Conservation (phyloP, 768 basidiomycete species). For the Sistotremastrum niveocremeum region DNA sequence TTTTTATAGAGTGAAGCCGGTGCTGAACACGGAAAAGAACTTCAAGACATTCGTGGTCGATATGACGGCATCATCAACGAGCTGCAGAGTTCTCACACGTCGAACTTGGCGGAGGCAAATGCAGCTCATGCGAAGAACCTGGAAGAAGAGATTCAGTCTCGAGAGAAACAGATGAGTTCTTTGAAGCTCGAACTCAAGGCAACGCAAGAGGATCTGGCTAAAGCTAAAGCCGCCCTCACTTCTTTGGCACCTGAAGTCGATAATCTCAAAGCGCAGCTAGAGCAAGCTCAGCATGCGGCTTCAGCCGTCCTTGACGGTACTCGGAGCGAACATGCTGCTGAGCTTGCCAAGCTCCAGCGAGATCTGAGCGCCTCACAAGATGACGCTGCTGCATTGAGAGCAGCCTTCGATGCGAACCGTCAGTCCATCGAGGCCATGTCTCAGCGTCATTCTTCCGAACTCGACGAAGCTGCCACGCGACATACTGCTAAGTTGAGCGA, state of each 20-base stretch:
- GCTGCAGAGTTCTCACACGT: conserved; percentile 47
- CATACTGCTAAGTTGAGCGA: conserved; percentile 61
- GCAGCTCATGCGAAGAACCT: conserved; percentile 49
- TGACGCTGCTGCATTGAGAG: conserved; percentile 50
- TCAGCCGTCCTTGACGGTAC: conserved; percentile 18
- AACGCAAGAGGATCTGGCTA: conserved; percentile 69
- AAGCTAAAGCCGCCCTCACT: conserved; percentile 51
- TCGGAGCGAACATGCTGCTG: conserved; percentile 36
- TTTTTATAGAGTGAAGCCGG: conserved; percentile 51
- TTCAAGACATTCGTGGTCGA: conserved; percentile 53
- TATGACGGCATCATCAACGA: conserved; percentile 58
- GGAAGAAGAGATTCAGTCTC: conserved; percentile 37
- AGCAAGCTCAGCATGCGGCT: conserved; percentile 40
- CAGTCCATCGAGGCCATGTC: conserved; percentile 59
- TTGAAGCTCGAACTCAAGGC: conserved; percentile 67
- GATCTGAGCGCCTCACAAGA: conserved; percentile 54
- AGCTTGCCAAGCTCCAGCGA: conserved; percentile 40
- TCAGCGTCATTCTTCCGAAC: conserved; percentile 51
- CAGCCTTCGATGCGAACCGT: conserved; percentile 55
- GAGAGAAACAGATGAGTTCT: conserved; percentile 51
- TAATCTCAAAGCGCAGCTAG: conserved; percentile 46
- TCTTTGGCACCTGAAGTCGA: conserved; percentile 40
- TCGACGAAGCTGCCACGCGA: conserved; percentile 59
- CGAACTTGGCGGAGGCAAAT: conserved; percentile 46
- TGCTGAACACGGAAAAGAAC: conserved; percentile 50